A percentile compares a stretch with the other conserved stretches of the same genome.
Evolutionary conservation across 345 rosid genomes (phyloP).

Genomic region (Dipteronia dyeriana): DNA sequence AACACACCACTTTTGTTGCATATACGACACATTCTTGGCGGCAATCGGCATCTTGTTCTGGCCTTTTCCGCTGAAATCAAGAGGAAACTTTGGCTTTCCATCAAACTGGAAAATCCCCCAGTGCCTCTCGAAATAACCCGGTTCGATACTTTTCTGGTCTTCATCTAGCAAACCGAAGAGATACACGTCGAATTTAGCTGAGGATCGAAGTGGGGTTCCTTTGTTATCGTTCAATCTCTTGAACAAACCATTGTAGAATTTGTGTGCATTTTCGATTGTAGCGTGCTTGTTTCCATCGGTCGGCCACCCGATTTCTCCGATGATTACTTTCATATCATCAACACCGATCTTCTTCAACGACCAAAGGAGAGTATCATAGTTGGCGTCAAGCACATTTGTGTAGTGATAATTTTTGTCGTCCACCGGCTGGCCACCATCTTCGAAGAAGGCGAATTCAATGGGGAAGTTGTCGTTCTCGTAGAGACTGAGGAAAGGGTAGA

Average conservation of each 20-base stretch:
- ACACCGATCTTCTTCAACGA: constrained; percentile 51
- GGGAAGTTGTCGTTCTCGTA: constrained; percentile 63
- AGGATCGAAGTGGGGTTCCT: constrained; percentile 73
- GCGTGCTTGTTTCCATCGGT: constrained; percentile 62
- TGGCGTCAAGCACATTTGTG: constrained; percentile 76
- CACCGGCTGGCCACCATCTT: constrained; percentile 25
- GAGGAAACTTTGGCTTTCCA: constrained; percentile 64
- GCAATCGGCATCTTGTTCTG: constrained; percentile 46
- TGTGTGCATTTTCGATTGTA: constrained; percentile 39
- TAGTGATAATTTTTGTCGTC: constrained; percentile 44
- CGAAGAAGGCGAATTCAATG: constrained; percentile 60
- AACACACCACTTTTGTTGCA: constrained; percentile 65
- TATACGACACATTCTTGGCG: constrained; percentile 67
- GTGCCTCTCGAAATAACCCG: constrained; percentile 80
- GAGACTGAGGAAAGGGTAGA: constrained; percentile 69
- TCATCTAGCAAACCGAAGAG: constrained; percentile 75
- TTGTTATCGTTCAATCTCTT: constrained; percentile 45
- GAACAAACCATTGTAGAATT: constrained; percentile 70
- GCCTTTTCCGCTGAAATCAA: constrained; percentile 68
- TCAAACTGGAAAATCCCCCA: constrained; percentile 86
- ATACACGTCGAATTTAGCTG: constrained; percentile 45
- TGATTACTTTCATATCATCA: constrained; percentile 50
- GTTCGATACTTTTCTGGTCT: constrained; percentile 65
- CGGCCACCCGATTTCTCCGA: constrained; percentile 98
- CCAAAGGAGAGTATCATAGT: constrained; percentile 73